Percentiles rank a stretch among this genome's conserved stretches.
Evolutionary conservation across 2,329 filamentous ascomycete species (phyloP).

Genomic region (Nemania sp.): DNA sequence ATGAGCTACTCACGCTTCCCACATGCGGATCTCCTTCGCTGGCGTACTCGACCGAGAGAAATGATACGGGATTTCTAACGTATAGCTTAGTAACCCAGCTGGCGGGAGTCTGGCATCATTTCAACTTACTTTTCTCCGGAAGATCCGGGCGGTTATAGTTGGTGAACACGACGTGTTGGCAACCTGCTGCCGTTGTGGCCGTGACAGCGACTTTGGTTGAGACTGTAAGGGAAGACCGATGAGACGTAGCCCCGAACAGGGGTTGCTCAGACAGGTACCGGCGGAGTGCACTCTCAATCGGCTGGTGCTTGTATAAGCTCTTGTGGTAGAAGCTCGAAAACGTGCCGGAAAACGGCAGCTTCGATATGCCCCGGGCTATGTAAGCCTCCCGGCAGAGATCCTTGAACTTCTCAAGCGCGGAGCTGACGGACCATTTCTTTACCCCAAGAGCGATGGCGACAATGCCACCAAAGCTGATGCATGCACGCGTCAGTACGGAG

Average conservation of each 20-base stretch:
- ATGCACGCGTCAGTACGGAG: conserved; percentile 4
- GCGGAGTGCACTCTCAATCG: conserved; percentile 35
- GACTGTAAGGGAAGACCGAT: conserved; percentile 31
- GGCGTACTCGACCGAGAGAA: conserved; percentile 38
- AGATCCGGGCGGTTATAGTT: conserved; percentile 42
- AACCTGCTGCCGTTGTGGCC: conserved; percentile 31
- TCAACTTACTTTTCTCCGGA: conserved; percentile 29
- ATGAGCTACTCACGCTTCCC: conserved; percentile 40
- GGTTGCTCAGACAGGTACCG: conserved; percentile 39
- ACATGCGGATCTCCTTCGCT: conserved; percentile 37
- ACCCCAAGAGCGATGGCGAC: conserved; percentile 41
- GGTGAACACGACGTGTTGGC: conserved; percentile 39
- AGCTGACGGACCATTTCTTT: conserved; percentile 41
- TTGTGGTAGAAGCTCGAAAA: conserved; percentile 40
- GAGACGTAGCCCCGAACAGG: conserved; percentile 38
- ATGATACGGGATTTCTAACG: conserved; percentile 35
- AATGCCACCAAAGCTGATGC: conserved; percentile 36
- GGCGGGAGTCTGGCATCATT: neutral
- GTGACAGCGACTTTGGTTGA: conserved; percentile 40
- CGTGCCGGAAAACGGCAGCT: conserved; percentile 37
- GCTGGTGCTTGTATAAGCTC: conserved; percentile 41
- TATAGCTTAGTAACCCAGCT: conserved; percentile 4
- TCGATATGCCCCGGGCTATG: conserved; percentile 37
- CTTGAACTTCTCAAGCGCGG: conserved; percentile 40
- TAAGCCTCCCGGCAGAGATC: conserved; percentile 39